Percentiles rank a stretch among this genome's conserved stretches.
These are phyloP conservation scores for Solanum hybrid DNA, from an alignment of 305 asterid genomes.

Conservation along the genomic window DNA sequence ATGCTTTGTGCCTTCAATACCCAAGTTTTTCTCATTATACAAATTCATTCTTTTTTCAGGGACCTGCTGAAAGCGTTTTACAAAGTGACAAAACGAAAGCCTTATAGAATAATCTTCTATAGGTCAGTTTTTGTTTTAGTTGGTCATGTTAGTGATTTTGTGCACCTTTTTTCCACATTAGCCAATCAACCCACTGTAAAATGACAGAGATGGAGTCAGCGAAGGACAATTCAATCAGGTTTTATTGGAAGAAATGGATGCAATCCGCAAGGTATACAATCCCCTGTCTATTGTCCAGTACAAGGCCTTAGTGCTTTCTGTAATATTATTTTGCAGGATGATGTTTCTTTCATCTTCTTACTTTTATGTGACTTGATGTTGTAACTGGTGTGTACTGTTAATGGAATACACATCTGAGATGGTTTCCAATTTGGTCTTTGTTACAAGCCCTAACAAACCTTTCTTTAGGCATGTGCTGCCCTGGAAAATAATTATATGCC, in stretches of 20 bases:
- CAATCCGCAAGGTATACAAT: slow-evolving; percentile 50
- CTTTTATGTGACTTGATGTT: not conserved
- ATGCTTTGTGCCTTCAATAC: not conserved
- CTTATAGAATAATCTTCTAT: slow-evolving; percentile 60
- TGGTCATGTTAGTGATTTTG: not conserved
- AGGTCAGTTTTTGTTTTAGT: slow-evolving; percentile 28
- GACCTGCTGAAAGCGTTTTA: slow-evolving; percentile 47
- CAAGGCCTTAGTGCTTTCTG: not conserved
- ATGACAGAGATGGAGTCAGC: slow-evolving; percentile 75
- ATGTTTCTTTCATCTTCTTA: not conserved
- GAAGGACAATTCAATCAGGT: slow-evolving; percentile 88
- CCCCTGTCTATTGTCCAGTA: not conserved
- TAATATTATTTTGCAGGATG: not conserved
- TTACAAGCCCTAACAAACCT: not conserved
- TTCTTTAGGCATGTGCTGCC: slow-evolving; percentile 61
- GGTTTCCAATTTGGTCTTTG: not conserved
- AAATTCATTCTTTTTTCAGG: slow-evolving; percentile 29
- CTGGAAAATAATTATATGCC: slow-evolving; percentile 49
- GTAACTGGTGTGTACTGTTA: not conserved
- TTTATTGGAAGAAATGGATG: slow-evolving; percentile 49
- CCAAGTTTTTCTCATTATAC: not conserved
- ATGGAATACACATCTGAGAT: not conserved
- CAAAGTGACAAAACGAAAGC: slow-evolving; percentile 29
- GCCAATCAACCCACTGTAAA: not conserved
- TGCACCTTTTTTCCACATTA: not conserved